phyloP scores from a whole-genome alignment of 2,329 filamentous ascomycete genomes.

The Ciborinia camelliae region DNA sequence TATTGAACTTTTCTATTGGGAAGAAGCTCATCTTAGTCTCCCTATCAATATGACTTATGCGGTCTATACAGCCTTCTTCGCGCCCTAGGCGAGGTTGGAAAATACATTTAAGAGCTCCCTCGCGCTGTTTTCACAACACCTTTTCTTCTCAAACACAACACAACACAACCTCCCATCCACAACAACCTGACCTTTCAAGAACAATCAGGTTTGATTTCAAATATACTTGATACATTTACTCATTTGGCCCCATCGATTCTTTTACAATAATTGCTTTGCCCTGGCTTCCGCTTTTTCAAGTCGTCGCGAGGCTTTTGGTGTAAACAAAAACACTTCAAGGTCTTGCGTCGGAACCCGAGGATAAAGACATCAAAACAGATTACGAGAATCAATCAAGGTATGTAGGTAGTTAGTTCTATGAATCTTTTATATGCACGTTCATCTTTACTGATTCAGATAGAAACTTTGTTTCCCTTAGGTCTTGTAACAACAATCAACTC shows the following conservation, averaged over 20 bases:
- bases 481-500: background rate
- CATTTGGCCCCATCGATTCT: background rate
- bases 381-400: background rate
- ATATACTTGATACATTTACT: background rate
- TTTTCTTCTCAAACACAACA: too few relatives aligned
- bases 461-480: background rate
- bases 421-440: background rate
- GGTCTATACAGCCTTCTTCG: background rate
- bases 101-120: background rate
- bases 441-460: background rate
- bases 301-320: too few relatives aligned
- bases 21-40: background rate
- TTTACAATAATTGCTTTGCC: too few relatives aligned
- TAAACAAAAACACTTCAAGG: background rate
- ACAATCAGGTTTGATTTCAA: background rate
- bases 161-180: too few relatives aligned
- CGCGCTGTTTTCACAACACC: background rate
- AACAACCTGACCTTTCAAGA: background rate
- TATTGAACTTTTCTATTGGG: background rate
- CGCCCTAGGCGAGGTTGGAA: background rate
- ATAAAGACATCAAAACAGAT: background rate
- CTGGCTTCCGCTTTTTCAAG: background rate
- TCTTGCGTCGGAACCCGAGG: background rate
- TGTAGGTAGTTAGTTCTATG: background rate
- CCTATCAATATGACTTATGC: background rate